These are phyloP conservation scores for Dactylellina leptospora DNA, from an alignment of 2,329 filamentous ascomycete genomes.

Conservation along the genomic window DNA sequence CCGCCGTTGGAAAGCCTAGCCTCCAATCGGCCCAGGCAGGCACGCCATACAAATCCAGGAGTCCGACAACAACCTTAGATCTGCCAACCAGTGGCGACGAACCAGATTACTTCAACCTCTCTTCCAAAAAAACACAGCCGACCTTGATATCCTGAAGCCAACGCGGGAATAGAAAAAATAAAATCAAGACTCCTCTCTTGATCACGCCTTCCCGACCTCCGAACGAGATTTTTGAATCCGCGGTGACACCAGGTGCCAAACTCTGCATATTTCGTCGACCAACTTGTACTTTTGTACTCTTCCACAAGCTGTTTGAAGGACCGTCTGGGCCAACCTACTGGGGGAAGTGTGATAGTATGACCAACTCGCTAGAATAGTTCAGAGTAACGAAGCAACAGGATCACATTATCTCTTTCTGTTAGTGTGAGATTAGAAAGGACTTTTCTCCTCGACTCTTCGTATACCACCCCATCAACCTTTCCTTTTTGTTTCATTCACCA, in stretches of 20 bases:
- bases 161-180: background rate
- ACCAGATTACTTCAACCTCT: conserved; percentile 5
- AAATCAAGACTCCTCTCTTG: background rate
- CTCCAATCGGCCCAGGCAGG: conserved; percentile 45
- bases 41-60: conserved; percentile 27
- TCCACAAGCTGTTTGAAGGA: conserved; percentile 8
- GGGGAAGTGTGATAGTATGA: conserved; percentile 50
- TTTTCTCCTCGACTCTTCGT: conserved; percentile 8
- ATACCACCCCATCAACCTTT: conserved; percentile 3
- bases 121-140: background rate
- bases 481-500: background rate
- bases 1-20: conserved; percentile 51
- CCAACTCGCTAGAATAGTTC: conserved; percentile 45
- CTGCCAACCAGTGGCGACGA: conserved; percentile 45
- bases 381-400: conserved; percentile 48
- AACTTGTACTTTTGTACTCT: conserved; percentile 43
- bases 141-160: background rate
- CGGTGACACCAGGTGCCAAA: conserved; percentile 51
- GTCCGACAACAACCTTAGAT: conserved; percentile 20
- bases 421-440: conserved; percentile 29
- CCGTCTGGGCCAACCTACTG: conserved; percentile 21
- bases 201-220: conserved; percentile 6
- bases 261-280: conserved; percentile 43
- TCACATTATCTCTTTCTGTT: conserved; percentile 7
- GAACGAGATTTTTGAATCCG: conserved; percentile 21